Evolutionary conservation across 2,329 filamentous ascomycete species (phyloP).

Genomic region (Dryadomyces quercivorus): DNA sequence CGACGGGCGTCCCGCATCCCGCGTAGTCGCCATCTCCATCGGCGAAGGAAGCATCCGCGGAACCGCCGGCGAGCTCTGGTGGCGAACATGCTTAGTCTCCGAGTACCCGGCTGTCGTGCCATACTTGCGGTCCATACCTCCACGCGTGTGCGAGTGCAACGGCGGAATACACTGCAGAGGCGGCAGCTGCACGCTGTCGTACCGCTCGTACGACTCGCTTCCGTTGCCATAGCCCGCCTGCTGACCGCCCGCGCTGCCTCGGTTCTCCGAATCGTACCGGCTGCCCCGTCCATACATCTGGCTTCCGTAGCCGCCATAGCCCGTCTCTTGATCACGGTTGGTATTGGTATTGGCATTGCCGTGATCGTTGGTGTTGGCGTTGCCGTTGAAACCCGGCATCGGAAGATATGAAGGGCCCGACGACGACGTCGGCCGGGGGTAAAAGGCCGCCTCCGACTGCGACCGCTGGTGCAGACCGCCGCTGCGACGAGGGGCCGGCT

Average conservation of each 20-base stretch:
- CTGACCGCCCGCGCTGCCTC: neutral
- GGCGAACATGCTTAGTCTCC: conserved; percentile 1
- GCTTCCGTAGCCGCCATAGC: neutral
- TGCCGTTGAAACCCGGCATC: neutral
- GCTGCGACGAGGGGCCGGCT: neutral
- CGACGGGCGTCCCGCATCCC: neutral
- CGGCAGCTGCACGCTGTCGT: conserved; percentile 8
- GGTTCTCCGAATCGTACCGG: neutral
- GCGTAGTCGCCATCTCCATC: neutral
- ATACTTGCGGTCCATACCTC: neutral
- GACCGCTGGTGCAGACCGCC: conserved; percentile 11
- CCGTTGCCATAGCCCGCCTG: neutral
- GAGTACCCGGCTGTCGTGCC: neutral
- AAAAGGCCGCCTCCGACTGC: conserved; percentile 9
- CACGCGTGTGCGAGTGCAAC: neutral
- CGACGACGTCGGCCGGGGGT: conserved; percentile 5
- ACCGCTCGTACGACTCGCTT: neutral
- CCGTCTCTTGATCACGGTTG: neutral
- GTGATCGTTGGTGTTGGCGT: neutral
- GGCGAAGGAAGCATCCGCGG: neutral
- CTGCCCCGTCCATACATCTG: neutral
- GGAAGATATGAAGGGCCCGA: neutral
- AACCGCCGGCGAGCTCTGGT: conserved; percentile 9
- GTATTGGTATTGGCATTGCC: neutral
- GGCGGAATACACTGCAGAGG: conserved; percentile 5